phyloP scores from a whole-genome alignment of 2,329 filamentous ascomycete species.

The Ophiostoma piceae region DNA sequence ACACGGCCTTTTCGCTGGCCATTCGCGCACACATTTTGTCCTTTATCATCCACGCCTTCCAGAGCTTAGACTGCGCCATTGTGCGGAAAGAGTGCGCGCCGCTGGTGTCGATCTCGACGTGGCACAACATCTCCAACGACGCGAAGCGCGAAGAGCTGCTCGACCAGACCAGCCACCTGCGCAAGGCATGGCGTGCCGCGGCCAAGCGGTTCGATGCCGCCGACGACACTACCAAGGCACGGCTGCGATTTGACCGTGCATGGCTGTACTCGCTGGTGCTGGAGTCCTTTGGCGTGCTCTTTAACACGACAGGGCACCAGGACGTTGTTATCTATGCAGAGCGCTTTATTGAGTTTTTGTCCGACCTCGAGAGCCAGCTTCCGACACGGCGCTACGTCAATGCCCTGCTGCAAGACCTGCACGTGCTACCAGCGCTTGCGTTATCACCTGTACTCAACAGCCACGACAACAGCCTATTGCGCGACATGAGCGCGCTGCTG shows the following conservation, averaged over 20 bases:
- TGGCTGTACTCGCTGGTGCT: conserved; percentile 86
- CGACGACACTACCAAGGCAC: conserved; percentile 71
- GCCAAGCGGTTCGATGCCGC: conserved; percentile 81
- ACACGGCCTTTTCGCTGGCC: conserved; percentile 57
- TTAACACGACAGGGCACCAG: conserved; percentile 40
- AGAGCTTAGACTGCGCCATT: conserved; percentile 81
- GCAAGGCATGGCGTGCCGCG: conserved; percentile 86
- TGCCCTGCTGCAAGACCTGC: conserved; percentile 76
- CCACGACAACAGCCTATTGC: conserved; percentile 68
- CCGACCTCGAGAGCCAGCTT: conserved; percentile 86
- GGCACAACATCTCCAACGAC: conserved; percentile 86
- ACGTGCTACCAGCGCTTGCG: conserved; percentile 70
- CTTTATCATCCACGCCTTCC: conserved; percentile 87
- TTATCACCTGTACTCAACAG: conserved; percentile 74
- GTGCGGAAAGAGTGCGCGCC: conserved; percentile 96
- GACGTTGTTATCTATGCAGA: conserved; percentile 80
- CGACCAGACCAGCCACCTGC: conserved; percentile 65
- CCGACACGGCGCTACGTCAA: conserved; percentile 94
- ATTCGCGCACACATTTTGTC: conserved; percentile 78
- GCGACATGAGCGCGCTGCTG: conserved; percentile 75
- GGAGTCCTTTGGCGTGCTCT: conserved; percentile 72
- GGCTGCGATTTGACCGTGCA: conserved; percentile 81
- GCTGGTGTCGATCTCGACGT: conserved; percentile 87
- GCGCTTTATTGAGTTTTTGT: conserved; percentile 84
- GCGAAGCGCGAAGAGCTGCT: conserved; percentile 66